phyloP scores from a whole-genome alignment of 2,329 filamentous ascomycete genomes.

The Phyllosticta paracitricarpa region DNA sequence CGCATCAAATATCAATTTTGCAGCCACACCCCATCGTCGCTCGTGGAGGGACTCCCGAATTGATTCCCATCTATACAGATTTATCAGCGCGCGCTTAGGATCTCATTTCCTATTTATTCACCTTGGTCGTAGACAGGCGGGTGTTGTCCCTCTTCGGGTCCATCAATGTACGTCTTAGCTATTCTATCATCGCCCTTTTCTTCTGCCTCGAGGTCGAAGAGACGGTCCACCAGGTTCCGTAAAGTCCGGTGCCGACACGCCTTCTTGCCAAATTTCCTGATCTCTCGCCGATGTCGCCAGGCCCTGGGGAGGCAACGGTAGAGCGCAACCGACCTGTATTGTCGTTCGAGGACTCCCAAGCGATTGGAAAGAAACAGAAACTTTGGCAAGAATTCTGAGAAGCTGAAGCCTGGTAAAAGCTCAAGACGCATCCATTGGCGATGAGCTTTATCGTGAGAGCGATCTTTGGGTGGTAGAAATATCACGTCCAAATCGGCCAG shows the following conservation, averaged over 20 bases:
- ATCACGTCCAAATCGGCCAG: neutral
- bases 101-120: too few relatives aligned
- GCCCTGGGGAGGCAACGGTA: neutral
- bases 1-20: too few relatives aligned
- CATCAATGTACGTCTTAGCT: neutral
- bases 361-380: neutral
- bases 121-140: too few relatives aligned
- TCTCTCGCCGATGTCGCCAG: neutral
- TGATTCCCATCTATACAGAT: too few relatives aligned
- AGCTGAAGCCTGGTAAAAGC: neutral
- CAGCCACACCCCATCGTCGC: too few relatives aligned
- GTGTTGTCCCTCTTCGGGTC: too few relatives aligned
- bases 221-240: neutral
- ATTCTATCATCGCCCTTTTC: neutral
- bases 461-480: neutral
- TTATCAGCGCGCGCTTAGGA: too few relatives aligned
- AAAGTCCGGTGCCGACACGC: neutral
- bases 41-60: too few relatives aligned
- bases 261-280: neutral
- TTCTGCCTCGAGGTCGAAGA: neutral
- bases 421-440: neutral
- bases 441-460: too few relatives aligned
- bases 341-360: neutral
- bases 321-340: neutral
- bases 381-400: neutral